phyloP scores from a whole-genome alignment of 495 filamentous ascomycete species.

The Xylaria acuta region DNA sequence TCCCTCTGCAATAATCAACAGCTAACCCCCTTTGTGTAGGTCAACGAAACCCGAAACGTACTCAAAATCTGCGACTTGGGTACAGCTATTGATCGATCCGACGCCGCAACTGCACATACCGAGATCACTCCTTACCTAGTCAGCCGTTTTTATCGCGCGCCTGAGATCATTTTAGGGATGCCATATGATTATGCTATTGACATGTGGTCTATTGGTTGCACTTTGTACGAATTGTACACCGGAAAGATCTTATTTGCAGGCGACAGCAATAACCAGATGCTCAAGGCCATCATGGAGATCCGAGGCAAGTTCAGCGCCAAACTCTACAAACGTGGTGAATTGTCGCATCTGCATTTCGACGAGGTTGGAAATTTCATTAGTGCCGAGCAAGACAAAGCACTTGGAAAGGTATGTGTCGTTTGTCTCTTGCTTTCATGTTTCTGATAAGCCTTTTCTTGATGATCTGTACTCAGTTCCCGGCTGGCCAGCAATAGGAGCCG shows the following conservation, averaged over 20 bases:
- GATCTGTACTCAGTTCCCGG: background rate
- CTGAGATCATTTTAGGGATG: slow-evolving; percentile 96
- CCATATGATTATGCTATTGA: slow-evolving; percentile 93
- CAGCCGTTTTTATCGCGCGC: slow-evolving; percentile 95
- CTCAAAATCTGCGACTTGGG: slow-evolving; percentile 97
- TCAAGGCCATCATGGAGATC: slow-evolving; percentile 93
- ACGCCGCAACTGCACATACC: slow-evolving; percentile 67
- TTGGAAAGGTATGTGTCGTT: slow-evolving; percentile 67
- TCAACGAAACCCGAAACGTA: slow-evolving; percentile 81
- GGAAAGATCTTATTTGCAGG: slow-evolving; percentile 97
- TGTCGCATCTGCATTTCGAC: slow-evolving; percentile 82
- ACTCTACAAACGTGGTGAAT: slow-evolving; percentile 77
- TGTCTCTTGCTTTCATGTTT: background rate
- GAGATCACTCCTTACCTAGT: slow-evolving; percentile 94
- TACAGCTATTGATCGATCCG: slow-evolving; percentile 86
- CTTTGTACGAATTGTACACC: slow-evolving; percentile 94
- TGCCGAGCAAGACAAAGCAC: slow-evolving; percentile 82
- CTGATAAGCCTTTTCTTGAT: background rate
- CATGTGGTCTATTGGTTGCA: slow-evolving; percentile 97
- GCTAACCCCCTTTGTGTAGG: slow-evolving; percentile 44
- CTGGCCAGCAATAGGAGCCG: background rate
- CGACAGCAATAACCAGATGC: slow-evolving; percentile 96
- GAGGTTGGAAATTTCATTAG: slow-evolving; percentile 86
- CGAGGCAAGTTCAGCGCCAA: slow-evolving; percentile 91
- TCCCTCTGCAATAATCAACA: background rate